Conservation (phyloP, 2,329 filamentous ascomycete genomes). For the Corynespora cassiicola region DNA sequence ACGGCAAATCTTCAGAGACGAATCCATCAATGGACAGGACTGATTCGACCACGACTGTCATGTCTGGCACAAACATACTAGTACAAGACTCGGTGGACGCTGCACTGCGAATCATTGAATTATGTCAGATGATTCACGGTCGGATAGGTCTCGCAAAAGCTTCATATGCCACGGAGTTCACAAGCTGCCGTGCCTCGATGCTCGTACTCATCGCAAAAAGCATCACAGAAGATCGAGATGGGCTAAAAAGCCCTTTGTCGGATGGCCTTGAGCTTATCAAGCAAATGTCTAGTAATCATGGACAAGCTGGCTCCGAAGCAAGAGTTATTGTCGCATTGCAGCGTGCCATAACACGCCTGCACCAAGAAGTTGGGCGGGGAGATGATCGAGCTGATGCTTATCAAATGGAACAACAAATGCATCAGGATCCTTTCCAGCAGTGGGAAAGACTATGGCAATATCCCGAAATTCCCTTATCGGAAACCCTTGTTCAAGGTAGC, state of each 20-base stretch:
- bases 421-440: too few species aligned
- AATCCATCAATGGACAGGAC: too few species aligned
- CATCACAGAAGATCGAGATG: slow-evolving; percentile 2
- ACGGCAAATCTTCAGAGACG: neutral
- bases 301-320: slow-evolving; percentile 1
- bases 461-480: too few species aligned
- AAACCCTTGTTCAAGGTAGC: too few species aligned
- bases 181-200: slow-evolving; percentile 2
- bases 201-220: slow-evolving; percentile 2
- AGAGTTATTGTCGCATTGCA: slow-evolving; percentile 1
- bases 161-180: slow-evolving; percentile 4
- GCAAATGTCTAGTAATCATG: slow-evolving; percentile 2
- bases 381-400: too few species aligned
- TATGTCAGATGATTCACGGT: neutral
- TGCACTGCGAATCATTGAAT: slow-evolving; percentile 1
- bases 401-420: too few species aligned
- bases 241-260: neutral
- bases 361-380: too few species aligned
- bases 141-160: slow-evolving; percentile 2
- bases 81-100: neutral
- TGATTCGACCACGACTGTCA: neutral
- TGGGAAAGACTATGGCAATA: too few species aligned
- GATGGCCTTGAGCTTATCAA: slow-evolving; percentile 1
- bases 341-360: slow-evolving; percentile 1
- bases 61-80: neutral